Evolutionary conservation across 129 eudicot species (phyloP).

Genomic region (Helianthus annuus): DNA sequence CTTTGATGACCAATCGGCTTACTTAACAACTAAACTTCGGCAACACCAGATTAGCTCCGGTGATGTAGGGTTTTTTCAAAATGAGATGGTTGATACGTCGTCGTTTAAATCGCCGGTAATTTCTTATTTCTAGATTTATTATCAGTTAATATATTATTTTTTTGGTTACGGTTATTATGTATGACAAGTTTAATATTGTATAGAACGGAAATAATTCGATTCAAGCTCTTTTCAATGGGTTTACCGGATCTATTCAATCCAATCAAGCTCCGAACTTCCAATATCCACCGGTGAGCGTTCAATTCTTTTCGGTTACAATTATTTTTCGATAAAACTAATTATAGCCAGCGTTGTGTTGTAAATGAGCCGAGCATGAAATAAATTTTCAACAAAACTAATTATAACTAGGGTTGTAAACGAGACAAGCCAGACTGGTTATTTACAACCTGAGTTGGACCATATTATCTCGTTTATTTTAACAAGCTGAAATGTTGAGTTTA

Average conservation of each 20-base stretch:
- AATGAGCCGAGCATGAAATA: no score
- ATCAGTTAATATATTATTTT: background rate
- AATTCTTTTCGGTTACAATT: background rate
- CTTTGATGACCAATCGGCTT: conserved; percentile 48
- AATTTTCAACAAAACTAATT: no score
- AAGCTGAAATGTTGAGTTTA: no score
- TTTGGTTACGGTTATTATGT: background rate
- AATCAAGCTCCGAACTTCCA: conserved; percentile 57
- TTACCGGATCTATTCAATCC: conserved; percentile 51
- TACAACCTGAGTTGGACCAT: no score
- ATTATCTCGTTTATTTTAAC: no score
- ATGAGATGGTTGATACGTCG: conserved; percentile 28
- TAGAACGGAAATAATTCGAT: conserved; percentile 58
- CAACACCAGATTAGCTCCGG: conserved; percentile 65
- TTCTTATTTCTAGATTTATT: background rate
- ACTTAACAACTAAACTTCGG: conserved; percentile 53
- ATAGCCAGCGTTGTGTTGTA: no score
- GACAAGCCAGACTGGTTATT: no score
- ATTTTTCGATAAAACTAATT: no score
- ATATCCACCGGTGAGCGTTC: conserved; percentile 41
- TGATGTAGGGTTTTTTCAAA: conserved; percentile 23
- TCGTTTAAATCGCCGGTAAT: conserved; percentile 42
- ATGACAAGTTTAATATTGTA: background rate
- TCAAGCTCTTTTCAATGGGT: conserved; percentile 61
- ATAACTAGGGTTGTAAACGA: no score